phyloP scores from a whole-genome alignment of 2,329 filamentous ascomycete genomes.

The Penicillium vulpinum region DNA sequence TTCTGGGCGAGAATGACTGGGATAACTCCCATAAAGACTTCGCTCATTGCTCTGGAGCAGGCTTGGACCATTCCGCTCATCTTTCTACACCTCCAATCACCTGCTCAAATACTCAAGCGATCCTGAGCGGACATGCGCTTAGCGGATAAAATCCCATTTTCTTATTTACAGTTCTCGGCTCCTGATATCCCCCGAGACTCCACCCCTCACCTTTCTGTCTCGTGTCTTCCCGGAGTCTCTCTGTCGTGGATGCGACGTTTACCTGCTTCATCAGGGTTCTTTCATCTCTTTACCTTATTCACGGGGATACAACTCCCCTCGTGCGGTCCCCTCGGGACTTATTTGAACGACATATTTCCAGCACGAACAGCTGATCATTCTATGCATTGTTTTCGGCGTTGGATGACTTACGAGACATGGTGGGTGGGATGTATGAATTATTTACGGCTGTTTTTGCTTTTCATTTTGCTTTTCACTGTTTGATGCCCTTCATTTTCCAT shows the following conservation, averaged over 20 bases:
- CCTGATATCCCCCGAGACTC: background rate
- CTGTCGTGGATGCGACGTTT: background rate
- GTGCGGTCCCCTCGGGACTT: background rate
- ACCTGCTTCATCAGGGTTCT: background rate
- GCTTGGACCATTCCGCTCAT: conserved; percentile 33
- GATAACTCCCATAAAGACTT: conserved; percentile 39
- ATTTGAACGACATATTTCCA: conserved; percentile 10
- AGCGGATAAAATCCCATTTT: conserved; percentile 26
- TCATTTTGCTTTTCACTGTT: conserved; percentile 15
- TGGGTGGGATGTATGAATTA: conserved; percentile 36
- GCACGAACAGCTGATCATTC: conserved; percentile 16
- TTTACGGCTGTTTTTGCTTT: conserved; percentile 28
- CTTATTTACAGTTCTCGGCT: background rate
- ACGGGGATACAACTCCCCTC: background rate
- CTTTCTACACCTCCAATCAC: conserved; percentile 36
- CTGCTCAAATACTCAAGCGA: conserved; percentile 42
- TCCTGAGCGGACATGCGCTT: conserved; percentile 43
- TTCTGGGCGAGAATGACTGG: conserved; percentile 74
- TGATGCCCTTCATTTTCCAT: conserved; percentile 15
- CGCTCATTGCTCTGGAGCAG: conserved; percentile 31
- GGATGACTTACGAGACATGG: conserved; percentile 32
- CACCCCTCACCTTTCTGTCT: background rate
- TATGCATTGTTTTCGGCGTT: conserved; percentile 36
- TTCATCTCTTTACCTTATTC: conserved; percentile 1
- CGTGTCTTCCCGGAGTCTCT: background rate